Percentiles rank a stretch among this genome's conserved stretches.
phyloP scores from a whole-genome alignment of 202 grass and related monocot species.

The Brachypodium distachyon region DNA sequence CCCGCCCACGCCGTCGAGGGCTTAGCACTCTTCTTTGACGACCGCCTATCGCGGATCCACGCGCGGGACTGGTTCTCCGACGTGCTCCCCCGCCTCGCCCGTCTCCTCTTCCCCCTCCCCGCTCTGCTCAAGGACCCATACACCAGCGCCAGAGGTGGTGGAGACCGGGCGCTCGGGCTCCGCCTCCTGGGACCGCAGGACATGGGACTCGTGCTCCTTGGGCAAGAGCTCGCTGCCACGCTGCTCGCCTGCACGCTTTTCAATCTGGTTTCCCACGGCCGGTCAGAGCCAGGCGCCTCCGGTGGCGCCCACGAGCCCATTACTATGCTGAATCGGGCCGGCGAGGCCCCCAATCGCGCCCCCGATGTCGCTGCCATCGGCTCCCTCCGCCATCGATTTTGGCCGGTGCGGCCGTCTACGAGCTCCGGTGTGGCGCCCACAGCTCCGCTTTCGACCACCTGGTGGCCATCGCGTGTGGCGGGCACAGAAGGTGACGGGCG shows the following conservation, averaged over 20 bases:
- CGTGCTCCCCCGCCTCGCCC: slow-evolving; percentile 54
- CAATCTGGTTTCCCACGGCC: slow-evolving; percentile 65
- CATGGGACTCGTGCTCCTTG: slow-evolving; percentile 40
- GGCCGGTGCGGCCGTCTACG: too few relatives aligned
- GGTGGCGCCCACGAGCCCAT: too few relatives aligned
- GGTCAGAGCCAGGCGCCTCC: slow-evolving; percentile 21
- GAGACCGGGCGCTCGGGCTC: too few relatives aligned
- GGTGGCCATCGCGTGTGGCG: too few relatives aligned
- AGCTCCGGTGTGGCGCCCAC: too few relatives aligned
- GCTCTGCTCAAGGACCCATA: slow-evolving; percentile 62
- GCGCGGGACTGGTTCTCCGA: slow-evolving; percentile 62
- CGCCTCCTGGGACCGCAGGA: slow-evolving; percentile 48
- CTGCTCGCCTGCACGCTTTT: slow-evolving; percentile 73
- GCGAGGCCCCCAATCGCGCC: too few relatives aligned
- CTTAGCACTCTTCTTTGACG: slow-evolving; percentile 60
- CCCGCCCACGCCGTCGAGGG: slow-evolving; percentile 22
- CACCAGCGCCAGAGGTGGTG: slow-evolving; percentile 13
- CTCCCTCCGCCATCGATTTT: too few relatives aligned
- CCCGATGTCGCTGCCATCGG: too few relatives aligned
- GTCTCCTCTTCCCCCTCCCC: slow-evolving; percentile 49
- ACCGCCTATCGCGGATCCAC: slow-evolving; percentile 42
- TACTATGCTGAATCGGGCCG: too few relatives aligned
- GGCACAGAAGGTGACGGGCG: too few relatives aligned
- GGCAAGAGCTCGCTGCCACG: slow-evolving; percentile 59
- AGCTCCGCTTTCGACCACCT: too few relatives aligned